Conservation (phyloP, 192 early-diverging fungal genomes). For the Dissophora globulifera region DNA sequence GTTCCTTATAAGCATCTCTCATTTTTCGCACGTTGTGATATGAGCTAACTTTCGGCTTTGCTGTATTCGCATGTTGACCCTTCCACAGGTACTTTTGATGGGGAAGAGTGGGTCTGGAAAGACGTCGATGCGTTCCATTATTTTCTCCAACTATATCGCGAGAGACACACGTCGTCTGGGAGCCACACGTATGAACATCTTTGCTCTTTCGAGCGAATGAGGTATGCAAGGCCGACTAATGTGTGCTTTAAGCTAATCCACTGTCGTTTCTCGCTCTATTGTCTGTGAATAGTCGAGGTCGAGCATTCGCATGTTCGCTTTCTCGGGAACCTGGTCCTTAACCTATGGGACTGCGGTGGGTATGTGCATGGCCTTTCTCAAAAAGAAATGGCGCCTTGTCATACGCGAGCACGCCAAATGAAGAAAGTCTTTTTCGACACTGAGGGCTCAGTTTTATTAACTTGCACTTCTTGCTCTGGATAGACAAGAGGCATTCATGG, state of each 20-base stretch:
- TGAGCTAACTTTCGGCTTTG: no score
- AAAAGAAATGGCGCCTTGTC: neutral
- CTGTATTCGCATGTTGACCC: neutral
- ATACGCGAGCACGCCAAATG: neutral
- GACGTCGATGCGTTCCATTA: conserved; percentile 99
- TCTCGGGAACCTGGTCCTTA: conserved; percentile 94
- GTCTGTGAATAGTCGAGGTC: conserved; percentile 81
- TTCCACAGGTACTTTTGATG: conserved; percentile 91
- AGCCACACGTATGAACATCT: conserved; percentile 80
- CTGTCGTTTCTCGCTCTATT: neutral
- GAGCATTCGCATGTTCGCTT: conserved; percentile 97
- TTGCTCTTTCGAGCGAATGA: neutral
- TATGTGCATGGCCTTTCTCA: conserved; percentile 25
- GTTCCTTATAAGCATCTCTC: no score
- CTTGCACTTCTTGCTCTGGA: neutral
- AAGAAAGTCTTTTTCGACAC: no score
- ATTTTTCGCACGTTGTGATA: no score
- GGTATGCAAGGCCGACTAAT: neutral
- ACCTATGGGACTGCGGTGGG: conserved; percentile 97
- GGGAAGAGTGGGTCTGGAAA: conserved; percentile 97
- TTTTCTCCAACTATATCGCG: conserved; percentile 98
- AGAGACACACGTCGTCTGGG: conserved; percentile 94
- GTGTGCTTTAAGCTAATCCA: no score
- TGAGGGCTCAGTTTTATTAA: no score
- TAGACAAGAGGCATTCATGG: conserved; percentile 95